Conservation (phyloP, 225 moss, liverwort and hornwort species). For the Pleurozium schreberi region DNA sequence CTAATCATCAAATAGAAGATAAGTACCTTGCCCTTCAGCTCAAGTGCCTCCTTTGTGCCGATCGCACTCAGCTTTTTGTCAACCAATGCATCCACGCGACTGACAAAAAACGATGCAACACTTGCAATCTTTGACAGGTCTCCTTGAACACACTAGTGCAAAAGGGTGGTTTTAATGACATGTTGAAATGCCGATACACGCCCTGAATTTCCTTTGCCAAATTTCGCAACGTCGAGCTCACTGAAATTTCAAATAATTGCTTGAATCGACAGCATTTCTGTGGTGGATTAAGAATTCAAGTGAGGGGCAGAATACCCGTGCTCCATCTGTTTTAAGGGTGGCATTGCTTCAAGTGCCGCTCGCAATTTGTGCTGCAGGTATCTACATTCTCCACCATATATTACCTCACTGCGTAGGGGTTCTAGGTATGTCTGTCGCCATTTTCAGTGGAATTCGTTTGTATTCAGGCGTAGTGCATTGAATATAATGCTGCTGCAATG, state of each 20-base stretch:
- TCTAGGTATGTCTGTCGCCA: neutral
- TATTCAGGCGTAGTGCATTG: neutral
- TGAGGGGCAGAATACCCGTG: neutral
- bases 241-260: neutral
- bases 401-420: neutral
- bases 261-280: neutral
- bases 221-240: neutral
- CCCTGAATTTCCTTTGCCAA: neutral
- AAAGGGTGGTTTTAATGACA: too few relatives aligned
- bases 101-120: conserved; percentile 92
- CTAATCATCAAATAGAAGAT: neutral
- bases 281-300: neutral
- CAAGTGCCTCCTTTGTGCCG: conserved; percentile 66
- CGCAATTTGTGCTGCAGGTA: neutral
- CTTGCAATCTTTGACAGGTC: conserved; percentile 74
- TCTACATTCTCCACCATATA: neutral
- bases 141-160: too few relatives aligned
- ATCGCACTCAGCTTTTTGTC: conserved; percentile 67
- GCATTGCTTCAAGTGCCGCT: neutral
- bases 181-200: neutral
- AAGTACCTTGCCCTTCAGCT: conserved; percentile 65
- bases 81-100: conserved; percentile 66
- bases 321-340: neutral
- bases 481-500: neutral
- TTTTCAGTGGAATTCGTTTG: neutral